Evolutionary conservation across 2,329 filamentous ascomycete genomes (phyloP), one percentile per base, ranked within the genome.

Genomic region (Calonectria pauciramosa): DNA sequence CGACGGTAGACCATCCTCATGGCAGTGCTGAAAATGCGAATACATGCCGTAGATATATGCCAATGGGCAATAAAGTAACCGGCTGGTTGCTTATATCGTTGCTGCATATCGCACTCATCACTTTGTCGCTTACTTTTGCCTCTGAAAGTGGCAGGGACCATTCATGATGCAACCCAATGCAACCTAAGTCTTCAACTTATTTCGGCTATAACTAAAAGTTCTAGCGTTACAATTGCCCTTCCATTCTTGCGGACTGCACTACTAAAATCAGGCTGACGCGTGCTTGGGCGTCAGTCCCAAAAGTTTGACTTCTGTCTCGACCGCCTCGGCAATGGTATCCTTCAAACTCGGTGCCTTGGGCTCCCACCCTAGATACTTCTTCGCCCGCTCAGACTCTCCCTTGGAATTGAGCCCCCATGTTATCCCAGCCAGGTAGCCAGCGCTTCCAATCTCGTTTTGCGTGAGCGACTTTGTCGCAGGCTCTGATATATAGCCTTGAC

Each of bases 361-460:
- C 76, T 83, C 76, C 88, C 88, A 90, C 6, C 85, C 87, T 1
- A 90, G 82, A 68, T 87, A 87, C 82, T 87, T 88, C 68, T 78
- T 83, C 8, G 88, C 88, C 41, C 88, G 82, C 71, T 82, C 83
- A 11, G 86, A 84, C 26, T 85, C 83, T 30, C 87, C 83, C 81
- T 86, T 87, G 7, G 87, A 88, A 80, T 89, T 90, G 1, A 79
- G 71, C 0, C 82, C 87, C 80, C 84, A 86, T 6, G 82, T 79
- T 20, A 77, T 75, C 34, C 82, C 80, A 20, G 81, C 76, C 4
- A 78, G 72, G 2, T 80, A 72, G 0, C 80, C 80, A 18, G 82
- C 78, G 34, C 82, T 76, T 13, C 74, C 76, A 6, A 84, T 82
- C 68, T 83, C 81, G 51, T 83, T 79, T 52, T 82, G 49, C 11